Base-by-base conservation (phyloP, 345 rosid genomes). In the Cardamine resedifolia region DNA sequence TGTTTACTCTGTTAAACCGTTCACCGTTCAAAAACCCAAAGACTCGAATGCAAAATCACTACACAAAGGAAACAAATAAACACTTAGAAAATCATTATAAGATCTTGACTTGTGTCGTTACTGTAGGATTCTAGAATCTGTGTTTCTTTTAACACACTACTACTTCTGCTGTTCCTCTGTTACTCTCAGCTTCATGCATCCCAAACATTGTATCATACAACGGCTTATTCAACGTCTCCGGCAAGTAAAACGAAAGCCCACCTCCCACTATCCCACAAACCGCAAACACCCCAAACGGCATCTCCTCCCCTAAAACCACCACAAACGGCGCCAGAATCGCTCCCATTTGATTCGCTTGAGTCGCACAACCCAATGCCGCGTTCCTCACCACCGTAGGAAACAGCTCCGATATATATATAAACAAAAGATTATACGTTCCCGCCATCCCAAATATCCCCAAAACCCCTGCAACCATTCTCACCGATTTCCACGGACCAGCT, bases 301-400 rank as follows among this genome's bases (percentile, higher is more conserved):
- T 24, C 4, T 78, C 80, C 0, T 90, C 90, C 0, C 96, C 96
- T 76, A 86, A 58, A 70, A 86, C 90, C 73, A 94, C 98, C 69
- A 94, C 95, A 23, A 94, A 53, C 0, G 98, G 98, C 12, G 95
- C 92, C 69, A 91, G 59, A 15, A 94, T 91, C 11, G 98, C 98
- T 26, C 98, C 97, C 85, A 89, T 83, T 55, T 94, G 96, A 3
- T 89, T 75, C 6, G 92, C 90, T 63, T 91, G 98, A 20, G 98
- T 81, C 3, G 96, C 88, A 18, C 87, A 82, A 1, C 98, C 97
- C 11, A 94, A 86, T 0, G 98, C 96, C 0, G 92, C 97, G 44
- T 91, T 94, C 77, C 98, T 86, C 68, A 91, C 97, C 66, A 89
- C 97, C 0, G 98, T 94, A 0, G 97, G 98, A 70, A 94, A 94